Evolutionary conservation across 106 monocot genomes (phyloP).

Genomic region (Dendrobium officinale): DNA sequence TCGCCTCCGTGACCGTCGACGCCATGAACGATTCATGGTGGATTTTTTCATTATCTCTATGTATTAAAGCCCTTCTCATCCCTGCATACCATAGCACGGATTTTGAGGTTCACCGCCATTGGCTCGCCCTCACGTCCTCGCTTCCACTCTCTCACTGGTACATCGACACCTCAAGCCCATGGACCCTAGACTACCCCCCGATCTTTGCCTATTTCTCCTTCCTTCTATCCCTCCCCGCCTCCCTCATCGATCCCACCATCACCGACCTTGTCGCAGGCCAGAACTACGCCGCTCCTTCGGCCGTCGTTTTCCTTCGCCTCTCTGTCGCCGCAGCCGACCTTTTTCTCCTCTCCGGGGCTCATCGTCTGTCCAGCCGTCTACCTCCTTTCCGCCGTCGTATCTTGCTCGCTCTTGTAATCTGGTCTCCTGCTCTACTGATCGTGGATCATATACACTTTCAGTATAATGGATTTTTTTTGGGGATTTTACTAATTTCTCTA

Average conservation of each 20-base stretch:
- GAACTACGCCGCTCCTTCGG: conserved; percentile 21
- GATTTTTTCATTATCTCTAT: conserved; percentile 38
- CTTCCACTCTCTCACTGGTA: conserved; percentile 77
- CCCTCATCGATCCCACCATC: conserved; percentile 38
- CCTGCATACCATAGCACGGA: conserved; percentile 83
- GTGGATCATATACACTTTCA: conserved; percentile 97
- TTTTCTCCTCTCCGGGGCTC: conserved; percentile 36
- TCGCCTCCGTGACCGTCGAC: not conserved
- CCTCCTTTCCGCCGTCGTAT: conserved; percentile 1
- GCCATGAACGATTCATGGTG: conserved; percentile 22
- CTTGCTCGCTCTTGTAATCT: conserved; percentile 34
- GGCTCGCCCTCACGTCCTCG: conserved; percentile 80
- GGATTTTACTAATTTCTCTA: conserved; percentile 62
- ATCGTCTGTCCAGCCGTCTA: conserved; percentile 21
- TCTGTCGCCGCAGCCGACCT: conserved; percentile 53
- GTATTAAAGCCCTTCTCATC: conserved; percentile 73
- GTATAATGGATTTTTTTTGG: conserved; percentile 80
- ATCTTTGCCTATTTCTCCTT: conserved; percentile 81
- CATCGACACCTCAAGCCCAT: conserved; percentile 48
- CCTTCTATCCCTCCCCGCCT: conserved; percentile 68
- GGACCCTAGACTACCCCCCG: conserved; percentile 98
- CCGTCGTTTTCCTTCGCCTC: conserved; percentile 53
- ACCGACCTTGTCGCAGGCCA: conserved; percentile 16
- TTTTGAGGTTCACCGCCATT: conserved; percentile 88
- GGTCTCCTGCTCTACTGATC: conserved; percentile 67